Evolutionary conservation across 2,329 filamentous ascomycete genomes (phyloP), one percentile per base, ranked within the genome.

Genomic region (Ciborinia camelliae): DNA sequence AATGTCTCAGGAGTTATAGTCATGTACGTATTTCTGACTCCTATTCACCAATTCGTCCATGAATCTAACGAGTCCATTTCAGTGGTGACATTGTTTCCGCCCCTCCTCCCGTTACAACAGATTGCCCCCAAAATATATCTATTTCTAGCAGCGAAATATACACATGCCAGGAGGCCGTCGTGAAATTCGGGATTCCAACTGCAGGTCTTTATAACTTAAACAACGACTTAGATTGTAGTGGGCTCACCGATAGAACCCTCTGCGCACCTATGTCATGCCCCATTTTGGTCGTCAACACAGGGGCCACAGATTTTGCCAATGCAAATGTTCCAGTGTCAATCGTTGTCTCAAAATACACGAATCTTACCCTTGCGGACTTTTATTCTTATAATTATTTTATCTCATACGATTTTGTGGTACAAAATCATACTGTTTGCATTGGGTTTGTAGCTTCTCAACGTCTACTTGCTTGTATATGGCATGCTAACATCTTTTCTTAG

Each of bases 231-330:
- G 28, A 35, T 32, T 52, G 30, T n/a, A n/a, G 18, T 35, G 50
- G 50, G 18, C 30, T 52, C 18, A n/a, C 30, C 28, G 18, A 52
- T 35, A 52, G 6, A n/a, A 52, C 9, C 8, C 18, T 52, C 50
- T 52, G 50, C 50, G 50, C 50, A n/a, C 50, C 50, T 32, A 35
- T 52, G 50, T 52, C 50, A 52, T 52, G 50, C 18, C 50, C 28
- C 50, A 52, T 52, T 35, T n/a, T 52, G 50, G 50, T 52, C 18
- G 15, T 51, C 28, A 52, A 52, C 18, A 52, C 30, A 52, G 50
- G 50, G 30, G 50, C 15, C 18, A 35, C 50, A 35, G 30, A 32
- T 32, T 35, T 35, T 52, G 50, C 50, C 28, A 12, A 35, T 35
- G 30, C 30, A 20, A 23, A 52, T 12, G 18, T 52, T n/a, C 50